Base-by-base conservation (phyloP, 2,329 filamentous ascomycete genomes). In the Phoma sp. region DNA sequence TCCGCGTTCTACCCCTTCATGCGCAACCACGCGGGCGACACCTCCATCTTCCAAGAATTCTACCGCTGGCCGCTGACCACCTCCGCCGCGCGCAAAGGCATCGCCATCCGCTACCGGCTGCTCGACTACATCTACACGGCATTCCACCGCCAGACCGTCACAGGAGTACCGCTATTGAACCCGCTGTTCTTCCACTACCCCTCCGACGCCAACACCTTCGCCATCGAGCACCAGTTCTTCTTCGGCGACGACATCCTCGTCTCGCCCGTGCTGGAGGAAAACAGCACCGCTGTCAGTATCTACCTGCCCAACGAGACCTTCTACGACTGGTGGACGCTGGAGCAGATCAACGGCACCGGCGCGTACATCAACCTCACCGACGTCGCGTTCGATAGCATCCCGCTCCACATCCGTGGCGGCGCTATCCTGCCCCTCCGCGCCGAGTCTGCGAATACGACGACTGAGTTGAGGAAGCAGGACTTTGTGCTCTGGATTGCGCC, bases 61-160 rank as follows among this genome's bases (percentile, higher is more conserved):
- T 72, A 70, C 56, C 61, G 61, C 42, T 71, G 67, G 69, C 58
- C 60, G 2, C 54, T 61, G 68, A 88, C 90, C 2, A 79, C 87
- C 0, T 77, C 82, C 18, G 86, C 87, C 0, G 88, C 89, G 0
- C 82, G 80, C 50, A 87, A 83, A 45, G 87, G 85, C 14, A 90
- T 92, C 62, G 81, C 82, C 25, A 86, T 88, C 42, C 82, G 89
- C 13, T 93, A 92, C 76, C 80, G 83, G 11, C 78, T 93, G 13
- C 79, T 93, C 4, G 89, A 91, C 66, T 92, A 92, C 75, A 80
- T 91, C 57, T 92, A 92, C 78, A 92, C 89, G 1, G 83, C 86
- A 1, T 80, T 90, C 67, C 78, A 86, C 65, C 74, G 76, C 46
- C 83, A 89, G 71, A 81, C 79, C 24, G 61, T 77, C 14, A 82